Evolutionary conservation across 2,329 filamentous ascomycete genomes (phyloP), one percentile per base, ranked within the genome.

Genomic region (Pestalotiopsis sp.): DNA sequence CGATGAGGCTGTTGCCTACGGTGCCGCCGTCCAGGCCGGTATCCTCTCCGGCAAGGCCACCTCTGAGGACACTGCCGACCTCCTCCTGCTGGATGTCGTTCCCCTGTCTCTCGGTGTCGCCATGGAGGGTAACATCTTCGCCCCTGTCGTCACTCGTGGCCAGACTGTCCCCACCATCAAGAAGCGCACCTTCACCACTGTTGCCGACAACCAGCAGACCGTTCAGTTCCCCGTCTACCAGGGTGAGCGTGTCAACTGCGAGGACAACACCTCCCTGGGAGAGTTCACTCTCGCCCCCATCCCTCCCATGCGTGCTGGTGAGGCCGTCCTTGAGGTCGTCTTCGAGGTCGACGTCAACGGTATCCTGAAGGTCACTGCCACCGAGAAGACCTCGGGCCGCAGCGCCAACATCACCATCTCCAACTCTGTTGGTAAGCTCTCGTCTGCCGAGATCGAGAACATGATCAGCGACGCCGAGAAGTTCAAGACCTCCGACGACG

Each of bases 331-430:
- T 60, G 96, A 99, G 86, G 93, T 95, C 76, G 94, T 98, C 82
- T 98, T 99, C 85, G 96, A 99, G 87, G 96, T 99, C 80, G 96
- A 99, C 77, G 96, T 98, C 89, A 99, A 99, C 88, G 96, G 96
- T 92, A 97, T 98, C 82, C 92, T 99, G 75, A 99, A 99, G 91
- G 96, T 98, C 79, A 98, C 95, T 72, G 96, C 96, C 75, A 98
- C 95, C 62, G 96, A 99, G 90, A 99, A 99, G 91, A 95, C 94
- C 76, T 97, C 96, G 41, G 96, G 96, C 79, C 95, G 96, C 82
- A 96, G 89, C 80, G 96, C 96, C 85, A 99, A 99, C 91, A 99
- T 99, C 84, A 99, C 96, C 82, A 99, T 99, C 85, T 94, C 93
- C 85, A 99, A 99, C 91, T 97, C 96, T 70, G 95, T 99, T 78